phyloP scores from a whole-genome alignment of 108 stramenopile genomes.

The Skeletonema potamos region DNA sequence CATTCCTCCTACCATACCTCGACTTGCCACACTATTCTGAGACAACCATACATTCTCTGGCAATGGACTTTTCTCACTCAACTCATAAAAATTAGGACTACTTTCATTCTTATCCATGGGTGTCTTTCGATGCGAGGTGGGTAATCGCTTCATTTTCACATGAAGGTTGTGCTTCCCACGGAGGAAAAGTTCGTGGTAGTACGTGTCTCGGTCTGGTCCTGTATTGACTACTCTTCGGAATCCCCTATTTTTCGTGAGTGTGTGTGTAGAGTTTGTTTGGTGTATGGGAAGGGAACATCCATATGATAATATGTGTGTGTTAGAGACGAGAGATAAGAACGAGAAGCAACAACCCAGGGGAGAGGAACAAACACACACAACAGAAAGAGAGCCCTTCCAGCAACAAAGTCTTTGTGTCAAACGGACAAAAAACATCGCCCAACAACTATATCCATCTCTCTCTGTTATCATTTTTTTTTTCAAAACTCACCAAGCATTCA shows the following conservation, averaged over 20 bases:
- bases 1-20: background rate
- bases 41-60: conserved; percentile 15
- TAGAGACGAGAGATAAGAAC: background rate
- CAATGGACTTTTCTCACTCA: conserved; percentile 45
- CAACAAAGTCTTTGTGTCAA: no score
- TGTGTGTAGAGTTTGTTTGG: background rate
- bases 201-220: conserved; percentile 34
- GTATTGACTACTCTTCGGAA: conserved; percentile 25
- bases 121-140: conserved; percentile 64
- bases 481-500: conserved; percentile 51
- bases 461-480: no score
- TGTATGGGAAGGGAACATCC: no score
- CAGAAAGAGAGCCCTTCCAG: no score
- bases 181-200: conserved; percentile 48
- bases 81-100: conserved; percentile 55
- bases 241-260: background rate
- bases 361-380: no score
- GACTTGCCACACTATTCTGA: background rate
- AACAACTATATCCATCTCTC: no score
- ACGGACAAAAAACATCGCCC: background rate
- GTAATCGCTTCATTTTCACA: conserved; percentile 23
- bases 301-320: no score
- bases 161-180: conserved; percentile 29
- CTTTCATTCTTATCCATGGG: conserved; percentile 37
- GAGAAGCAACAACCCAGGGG: background rate